A percentile compares a stretch with the other conserved stretches of the same genome.
Conservation (phyloP, 106 monocot species). For the Narthecium ossifragum region DNA sequence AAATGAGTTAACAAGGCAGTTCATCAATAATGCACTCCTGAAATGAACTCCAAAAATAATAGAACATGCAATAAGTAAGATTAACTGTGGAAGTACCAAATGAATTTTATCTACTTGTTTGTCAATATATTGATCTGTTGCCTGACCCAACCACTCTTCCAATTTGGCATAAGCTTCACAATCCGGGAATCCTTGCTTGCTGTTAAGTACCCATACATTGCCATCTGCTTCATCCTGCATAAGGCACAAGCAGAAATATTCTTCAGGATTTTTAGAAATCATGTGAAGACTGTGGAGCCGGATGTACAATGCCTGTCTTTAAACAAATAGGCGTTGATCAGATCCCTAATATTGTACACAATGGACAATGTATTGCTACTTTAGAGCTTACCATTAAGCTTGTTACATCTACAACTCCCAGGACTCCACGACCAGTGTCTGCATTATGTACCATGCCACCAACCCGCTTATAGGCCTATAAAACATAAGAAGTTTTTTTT, state of each 20-base stretch:
- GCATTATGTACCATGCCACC: conserved; percentile 62
- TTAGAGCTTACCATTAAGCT: conserved; percentile 42
- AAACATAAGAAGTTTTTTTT: conserved; percentile 5
- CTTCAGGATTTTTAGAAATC: neutral
- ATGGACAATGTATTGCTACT: neutral
- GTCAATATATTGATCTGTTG: conserved; percentile 66
- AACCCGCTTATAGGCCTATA: conserved; percentile 79
- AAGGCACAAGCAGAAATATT: conserved; percentile 5
- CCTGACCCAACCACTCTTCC: conserved; percentile 63
- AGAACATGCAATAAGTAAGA: too few relatives aligned
- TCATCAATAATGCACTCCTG: too few relatives aligned
- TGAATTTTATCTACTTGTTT: conserved; percentile 46
- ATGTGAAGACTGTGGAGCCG: too few relatives aligned
- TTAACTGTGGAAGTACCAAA: conserved; percentile 40
- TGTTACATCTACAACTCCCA: conserved; percentile 72
- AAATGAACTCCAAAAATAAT: too few relatives aligned
- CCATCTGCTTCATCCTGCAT: conserved; percentile 46
- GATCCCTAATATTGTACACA: too few relatives aligned
- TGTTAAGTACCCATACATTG: conserved; percentile 51
- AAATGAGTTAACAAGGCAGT: too few relatives aligned
- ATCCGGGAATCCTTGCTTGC: conserved; percentile 83
- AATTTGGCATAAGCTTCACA: conserved; percentile 68
- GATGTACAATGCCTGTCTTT: too few relatives aligned
- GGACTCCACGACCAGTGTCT: conserved; percentile 65
- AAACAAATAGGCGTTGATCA: too few relatives aligned